Conservation (phyloP, 2,329 filamentous ascomycete species). For the Sclerotinia borealis region DNA sequence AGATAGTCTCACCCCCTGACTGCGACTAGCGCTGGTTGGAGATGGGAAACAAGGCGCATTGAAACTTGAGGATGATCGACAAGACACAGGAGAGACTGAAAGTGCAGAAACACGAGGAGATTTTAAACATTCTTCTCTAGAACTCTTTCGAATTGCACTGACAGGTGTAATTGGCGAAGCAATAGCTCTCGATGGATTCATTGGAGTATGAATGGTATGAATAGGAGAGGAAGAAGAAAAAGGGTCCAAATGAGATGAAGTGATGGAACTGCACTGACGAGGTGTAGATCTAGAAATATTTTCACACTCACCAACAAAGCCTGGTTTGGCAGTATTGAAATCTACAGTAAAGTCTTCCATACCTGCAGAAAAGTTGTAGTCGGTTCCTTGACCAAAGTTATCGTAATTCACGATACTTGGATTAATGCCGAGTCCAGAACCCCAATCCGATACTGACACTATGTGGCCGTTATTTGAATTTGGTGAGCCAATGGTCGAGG, state of each 20-base stretch:
- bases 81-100: constrained; percentile 30
- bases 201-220: constrained; percentile 24
- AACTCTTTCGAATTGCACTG: constrained; percentile 19
- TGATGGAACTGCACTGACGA: constrained; percentile 23
- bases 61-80: constrained; percentile 25
- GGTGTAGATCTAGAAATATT: constrained; percentile 34
- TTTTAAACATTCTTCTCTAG: constrained; percentile 29
- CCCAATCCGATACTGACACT: constrained; percentile 29
- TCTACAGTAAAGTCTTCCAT: constrained; percentile 34
- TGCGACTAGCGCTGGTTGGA: constrained; percentile 20
- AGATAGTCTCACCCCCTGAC: constrained; percentile 24
- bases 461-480: constrained; percentile 29
- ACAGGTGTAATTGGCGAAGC: constrained; percentile 28
- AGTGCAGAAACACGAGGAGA: constrained; percentile 34
- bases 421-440: constrained; percentile 27
- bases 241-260: constrained; percentile 23
- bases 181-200: constrained; percentile 22
- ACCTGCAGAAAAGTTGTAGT: constrained; percentile 31
- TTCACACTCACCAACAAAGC: constrained; percentile 41
- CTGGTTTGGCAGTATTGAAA: constrained; percentile 36
- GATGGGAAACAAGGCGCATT: constrained; percentile 21
- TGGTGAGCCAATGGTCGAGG: constrained; percentile 32
- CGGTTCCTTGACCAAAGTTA: constrained; percentile 24
- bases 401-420: constrained; percentile 31
- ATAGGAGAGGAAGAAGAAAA: constrained; percentile 28